Base-by-base conservation (phyloP, 202 grass and related monocot species). In the Schoenoplectus tabernaemontani region DNA sequence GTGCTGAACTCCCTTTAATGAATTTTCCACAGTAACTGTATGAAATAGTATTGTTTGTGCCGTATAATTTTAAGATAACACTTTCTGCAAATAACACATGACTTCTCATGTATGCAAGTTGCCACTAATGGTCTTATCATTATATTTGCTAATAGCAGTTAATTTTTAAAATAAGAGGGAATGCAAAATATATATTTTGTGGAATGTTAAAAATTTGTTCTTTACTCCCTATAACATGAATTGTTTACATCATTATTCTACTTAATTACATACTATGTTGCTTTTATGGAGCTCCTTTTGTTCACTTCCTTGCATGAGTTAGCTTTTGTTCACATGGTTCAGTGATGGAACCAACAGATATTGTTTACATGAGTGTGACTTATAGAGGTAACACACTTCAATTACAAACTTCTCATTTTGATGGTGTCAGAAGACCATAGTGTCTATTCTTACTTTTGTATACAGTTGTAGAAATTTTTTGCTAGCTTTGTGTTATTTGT, bases 401-500 rank as follows among this genome's bases (percentile, higher is more conserved):
- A 60, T 37, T 65, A 72, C 50, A 48, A 47, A 15, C 48, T 51
- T 24, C 44, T 16, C 23, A 73, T 51, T 73, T 51, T 4, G 24
- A 73, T 73, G 23, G 24, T 73, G 43, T 51, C 22, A 50, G 20
- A 11, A 73, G 43, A 51, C 24, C 13, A 5, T 69, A 64, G 8
- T 19, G 2, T 65, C 33, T 72, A 48, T 72, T 4, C 50, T 72
- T 42, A 51, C 10, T 17, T 17, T 51, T 73, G 1, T 51, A 28
- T 73, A 32, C 4, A 73, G 26, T 72, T 54, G 81, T 81, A 56
- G 82, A 28, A 16, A 34, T 36, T 36, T 24, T 50, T 73, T 67
- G 33, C 57, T 24, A 83, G 54, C 81, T 84, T 91, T 97, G 34
- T 39, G 54, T 78, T 87, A 87, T 83, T 73, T 65, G 13, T 74